Evolutionary conservation across 2,329 filamentous ascomycete genomes (phyloP).

Genomic region (Thielaviopsis euricoi): DNA sequence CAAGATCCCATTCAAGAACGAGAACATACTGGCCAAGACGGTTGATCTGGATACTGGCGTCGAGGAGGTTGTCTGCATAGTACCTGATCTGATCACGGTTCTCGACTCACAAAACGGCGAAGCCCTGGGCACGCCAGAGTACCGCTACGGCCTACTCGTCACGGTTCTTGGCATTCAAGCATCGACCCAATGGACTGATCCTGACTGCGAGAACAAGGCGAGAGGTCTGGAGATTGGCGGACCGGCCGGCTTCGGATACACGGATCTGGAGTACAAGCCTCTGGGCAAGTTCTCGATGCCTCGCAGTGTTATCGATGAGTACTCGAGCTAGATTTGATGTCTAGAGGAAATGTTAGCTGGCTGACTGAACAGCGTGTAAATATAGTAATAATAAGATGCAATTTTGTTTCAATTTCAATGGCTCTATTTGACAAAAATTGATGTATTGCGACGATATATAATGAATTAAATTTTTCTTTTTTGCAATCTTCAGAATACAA

Average conservation of each 20-base stretch:
- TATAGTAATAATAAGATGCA: background rate
- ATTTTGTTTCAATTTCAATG: background rate
- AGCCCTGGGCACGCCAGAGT: conserved; percentile 40
- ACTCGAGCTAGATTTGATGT: background rate
- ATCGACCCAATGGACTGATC: conserved; percentile 25
- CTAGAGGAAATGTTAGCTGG: background rate
- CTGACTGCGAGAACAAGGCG: conserved; percentile 18
- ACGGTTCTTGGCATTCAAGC: conserved; percentile 31
- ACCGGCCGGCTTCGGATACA: conserved; percentile 30
- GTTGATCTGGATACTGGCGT: conserved; percentile 10
- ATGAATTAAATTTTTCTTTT: background rate
- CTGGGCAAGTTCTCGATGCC: conserved; percentile 33
- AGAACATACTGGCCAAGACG: conserved; percentile 46
- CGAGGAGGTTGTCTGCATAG: conserved; percentile 29
- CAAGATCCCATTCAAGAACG: conserved; percentile 58
- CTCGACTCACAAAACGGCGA: conserved; percentile 40
- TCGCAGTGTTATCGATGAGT: conserved; percentile 37
- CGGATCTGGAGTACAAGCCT: conserved; percentile 30
- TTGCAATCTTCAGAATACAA: no score
- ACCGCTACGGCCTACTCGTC: conserved; percentile 35
- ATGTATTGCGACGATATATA: no score
- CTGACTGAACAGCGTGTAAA: background rate
- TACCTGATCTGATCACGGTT: conserved; percentile 39
- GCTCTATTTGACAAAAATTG: no score
- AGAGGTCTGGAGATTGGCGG: conserved; percentile 34